These are phyloP conservation scores for Fusarium multiceps DNA, from an alignment of 2,329 filamentous ascomycete genomes.

Conservation along the genomic window DNA sequence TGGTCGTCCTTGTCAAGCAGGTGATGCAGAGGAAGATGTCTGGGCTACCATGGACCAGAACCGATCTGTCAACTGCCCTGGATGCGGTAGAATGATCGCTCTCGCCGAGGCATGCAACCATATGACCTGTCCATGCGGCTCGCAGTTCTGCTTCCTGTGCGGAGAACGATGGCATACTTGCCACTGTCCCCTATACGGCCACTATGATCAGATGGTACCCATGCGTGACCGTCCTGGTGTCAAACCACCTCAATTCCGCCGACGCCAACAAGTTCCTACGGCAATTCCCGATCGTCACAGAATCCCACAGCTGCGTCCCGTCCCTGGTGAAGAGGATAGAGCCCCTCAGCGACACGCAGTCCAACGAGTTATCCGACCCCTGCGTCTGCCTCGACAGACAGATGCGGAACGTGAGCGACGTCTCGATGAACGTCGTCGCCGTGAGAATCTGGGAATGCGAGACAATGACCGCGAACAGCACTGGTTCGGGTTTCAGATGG, in stretches of 20 bases:
- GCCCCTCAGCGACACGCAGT: not conserved
- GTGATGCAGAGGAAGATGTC: constrained; percentile 30
- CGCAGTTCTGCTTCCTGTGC: constrained; percentile 64
- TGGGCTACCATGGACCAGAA: constrained; percentile 44
- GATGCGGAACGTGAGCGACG: not conserved
- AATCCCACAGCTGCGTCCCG: constrained; percentile 35
- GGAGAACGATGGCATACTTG: constrained; percentile 57
- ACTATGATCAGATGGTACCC: constrained; percentile 14
- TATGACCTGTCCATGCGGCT: constrained; percentile 56
- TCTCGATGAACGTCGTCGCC: not conserved
- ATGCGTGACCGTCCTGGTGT: constrained; percentile 24
- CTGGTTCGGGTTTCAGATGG: not conserved
- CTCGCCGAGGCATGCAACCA: constrained; percentile 44
- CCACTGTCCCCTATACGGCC: constrained; percentile 40
- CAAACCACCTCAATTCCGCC: constrained; percentile 36
- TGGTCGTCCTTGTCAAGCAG: constrained; percentile 17
- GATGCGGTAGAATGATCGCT: constrained; percentile 37
- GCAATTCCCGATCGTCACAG: not conserved
- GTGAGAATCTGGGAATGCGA: not conserved
- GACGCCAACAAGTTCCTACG: not conserved
- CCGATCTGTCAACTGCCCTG: constrained; percentile 38
- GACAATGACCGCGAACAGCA: not conserved
- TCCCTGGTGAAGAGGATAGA: constrained; percentile 9
- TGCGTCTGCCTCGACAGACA: not conserved
- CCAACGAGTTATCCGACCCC: not conserved